Percentiles rank a stretch among this genome's conserved stretches.
These are phyloP conservation scores for Sphenostylis stenocarpa DNA, from an alignment of 306 rosid species.

Conservation along the genomic window DNA sequence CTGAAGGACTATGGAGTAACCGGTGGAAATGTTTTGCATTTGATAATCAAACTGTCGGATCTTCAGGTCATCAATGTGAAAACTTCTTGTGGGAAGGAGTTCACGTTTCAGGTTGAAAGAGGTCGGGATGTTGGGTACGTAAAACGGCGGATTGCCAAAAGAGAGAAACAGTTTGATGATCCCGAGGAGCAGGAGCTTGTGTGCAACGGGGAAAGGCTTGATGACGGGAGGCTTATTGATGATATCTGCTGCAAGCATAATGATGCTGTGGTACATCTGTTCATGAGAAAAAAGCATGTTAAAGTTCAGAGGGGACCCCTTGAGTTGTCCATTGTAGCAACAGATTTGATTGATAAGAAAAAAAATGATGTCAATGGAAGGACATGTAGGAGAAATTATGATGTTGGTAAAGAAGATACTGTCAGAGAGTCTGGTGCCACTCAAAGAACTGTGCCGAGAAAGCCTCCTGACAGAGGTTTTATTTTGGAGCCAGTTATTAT, in stretches of 20 bases:
- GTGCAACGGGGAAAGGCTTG: constrained; percentile 67
- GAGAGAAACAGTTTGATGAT: constrained; percentile 65
- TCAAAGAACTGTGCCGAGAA: constrained; percentile 36
- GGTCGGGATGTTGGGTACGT: constrained; percentile 70
- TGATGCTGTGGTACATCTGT: constrained; percentile 75
- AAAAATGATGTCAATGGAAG: neutral
- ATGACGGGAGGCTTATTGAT: constrained; percentile 77
- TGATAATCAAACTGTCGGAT: constrained; percentile 76
- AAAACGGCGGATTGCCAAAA: constrained; percentile 58
- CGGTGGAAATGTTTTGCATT: constrained; percentile 78
- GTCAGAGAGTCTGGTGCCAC: constrained; percentile 31
- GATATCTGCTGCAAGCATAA: constrained; percentile 58
- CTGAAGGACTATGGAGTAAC: constrained; percentile 77
- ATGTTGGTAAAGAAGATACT: constrained; percentile 38
- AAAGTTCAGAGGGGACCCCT: constrained; percentile 62
- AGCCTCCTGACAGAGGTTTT: constrained; percentile 40
- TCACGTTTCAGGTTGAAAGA: constrained; percentile 66
- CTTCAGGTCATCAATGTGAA: constrained; percentile 75
- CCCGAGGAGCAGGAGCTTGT: constrained; percentile 73
- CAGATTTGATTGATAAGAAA: constrained; percentile 39
- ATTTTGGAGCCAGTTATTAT: constrained; percentile 69
- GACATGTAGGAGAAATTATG: constrained; percentile 10
- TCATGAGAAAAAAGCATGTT: constrained; percentile 65
- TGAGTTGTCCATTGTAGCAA: constrained; percentile 75
- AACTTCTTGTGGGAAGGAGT: constrained; percentile 67